Conservation (phyloP, 495 filamentous ascomycete genomes). For the Xylaria acuta region DNA sequence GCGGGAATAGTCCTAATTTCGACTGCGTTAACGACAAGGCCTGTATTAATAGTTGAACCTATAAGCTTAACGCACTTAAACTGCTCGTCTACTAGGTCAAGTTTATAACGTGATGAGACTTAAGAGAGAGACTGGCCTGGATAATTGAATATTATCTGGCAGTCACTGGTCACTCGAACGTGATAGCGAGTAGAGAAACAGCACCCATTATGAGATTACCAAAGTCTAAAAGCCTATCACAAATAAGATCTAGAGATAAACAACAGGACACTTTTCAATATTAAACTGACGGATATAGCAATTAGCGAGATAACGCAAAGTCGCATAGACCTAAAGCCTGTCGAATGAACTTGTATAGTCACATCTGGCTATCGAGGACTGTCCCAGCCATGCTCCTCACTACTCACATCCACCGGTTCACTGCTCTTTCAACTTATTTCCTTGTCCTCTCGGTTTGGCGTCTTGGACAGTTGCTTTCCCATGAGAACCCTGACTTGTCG, state of each 20-base stretch:
- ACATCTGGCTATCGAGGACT: too few species aligned
- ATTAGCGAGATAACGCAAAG: too few species aligned
- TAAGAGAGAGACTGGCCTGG: neutral
- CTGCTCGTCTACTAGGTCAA: constrained; percentile 20
- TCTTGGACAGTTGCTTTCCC: too few species aligned
- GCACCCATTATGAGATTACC: neutral
- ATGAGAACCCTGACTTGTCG: too few species aligned
- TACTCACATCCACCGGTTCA: too few species aligned
- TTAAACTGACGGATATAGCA: too few species aligned
- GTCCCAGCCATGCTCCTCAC: too few species aligned
- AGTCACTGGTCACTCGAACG: neutral
- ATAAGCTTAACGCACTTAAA: constrained; percentile 29
- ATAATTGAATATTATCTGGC: neutral
- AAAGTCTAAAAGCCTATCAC: neutral
- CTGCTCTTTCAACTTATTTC: too few species aligned
- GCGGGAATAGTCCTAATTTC: constrained; percentile 36
- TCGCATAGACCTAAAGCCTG: too few species aligned
- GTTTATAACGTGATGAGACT: neutral
- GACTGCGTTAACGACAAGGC: constrained; percentile 53
- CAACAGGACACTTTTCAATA: neutral
- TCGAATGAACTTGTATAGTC: too few species aligned
- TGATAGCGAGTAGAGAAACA: neutral
- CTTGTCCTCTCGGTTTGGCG: too few species aligned
- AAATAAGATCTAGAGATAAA: neutral
- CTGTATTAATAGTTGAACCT: constrained; percentile 47